Evolutionary conservation across 164 flowering plant genomes (phyloP).

Genomic region (Magnolia officinalis): DNA sequence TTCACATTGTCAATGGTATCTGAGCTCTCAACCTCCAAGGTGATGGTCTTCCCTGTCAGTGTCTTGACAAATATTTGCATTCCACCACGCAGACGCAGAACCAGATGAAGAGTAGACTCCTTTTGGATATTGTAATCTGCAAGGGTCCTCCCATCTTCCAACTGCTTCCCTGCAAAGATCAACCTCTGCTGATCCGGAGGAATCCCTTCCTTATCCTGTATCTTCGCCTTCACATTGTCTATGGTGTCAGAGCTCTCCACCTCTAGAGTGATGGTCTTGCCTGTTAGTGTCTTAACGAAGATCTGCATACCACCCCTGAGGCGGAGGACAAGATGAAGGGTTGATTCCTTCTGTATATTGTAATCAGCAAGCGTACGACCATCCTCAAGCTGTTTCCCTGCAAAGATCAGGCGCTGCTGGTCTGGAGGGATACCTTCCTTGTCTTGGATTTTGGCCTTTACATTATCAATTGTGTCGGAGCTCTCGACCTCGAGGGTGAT

Average conservation of each 20-base stretch:
- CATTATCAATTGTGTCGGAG: neutral
- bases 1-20: slow-evolving; percentile 1
- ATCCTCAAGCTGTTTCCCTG: neutral
- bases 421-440: too few species aligned
- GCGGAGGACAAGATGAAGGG: neutral
- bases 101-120: neutral
- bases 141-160: neutral
- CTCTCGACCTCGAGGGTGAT: neutral
- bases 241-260: neutral
- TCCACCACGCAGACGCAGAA: neutral
- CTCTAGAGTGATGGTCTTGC: neutral
- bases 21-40: neutral
- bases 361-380: neutral
- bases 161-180: neutral
- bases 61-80: slow-evolving; percentile 1
- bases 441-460: neutral
- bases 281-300: neutral
- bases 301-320: neutral
- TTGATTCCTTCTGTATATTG: neutral
- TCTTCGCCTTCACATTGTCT: neutral
- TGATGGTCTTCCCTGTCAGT: neutral
- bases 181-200: neutral
- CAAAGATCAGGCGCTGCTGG: too few species aligned
- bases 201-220: neutral
- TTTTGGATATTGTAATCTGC: neutral